Percentiles rank a stretch among this genome's conserved stretches.
Conservation (phyloP, 1,284 basidiomycete species). For the Cutaneotrichosporon arboriforme region DNA sequence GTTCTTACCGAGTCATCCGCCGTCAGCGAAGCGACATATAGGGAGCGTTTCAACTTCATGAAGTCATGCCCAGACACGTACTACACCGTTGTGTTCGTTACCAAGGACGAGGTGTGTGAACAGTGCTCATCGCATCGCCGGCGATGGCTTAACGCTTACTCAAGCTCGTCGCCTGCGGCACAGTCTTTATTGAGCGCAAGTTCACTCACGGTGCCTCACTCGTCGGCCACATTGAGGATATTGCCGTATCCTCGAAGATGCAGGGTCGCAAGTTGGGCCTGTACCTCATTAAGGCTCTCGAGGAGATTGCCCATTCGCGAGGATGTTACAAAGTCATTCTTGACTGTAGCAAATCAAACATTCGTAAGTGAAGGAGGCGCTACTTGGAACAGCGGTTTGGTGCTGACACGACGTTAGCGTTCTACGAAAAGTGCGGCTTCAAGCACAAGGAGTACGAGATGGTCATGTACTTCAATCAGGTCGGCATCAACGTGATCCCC, state of each 20-base stretch:
- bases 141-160: constrained; percentile 5
- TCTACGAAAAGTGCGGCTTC: constrained; percentile 95
- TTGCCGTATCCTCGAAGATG: constrained; percentile 78
- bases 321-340: constrained; percentile 95
- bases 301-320: constrained; percentile 64
- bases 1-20: constrained; percentile 75
- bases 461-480: constrained; percentile 53
- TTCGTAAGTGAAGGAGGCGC: constrained; percentile 57
- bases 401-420: constrained; percentile 57
- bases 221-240: constrained; percentile 96
- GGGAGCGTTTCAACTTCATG: constrained; percentile 57
- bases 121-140: too few species aligned
- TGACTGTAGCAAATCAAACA: constrained; percentile 86
- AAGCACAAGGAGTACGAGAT: constrained; percentile 84
- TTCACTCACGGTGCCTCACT: constrained; percentile 74
- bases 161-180: constrained; percentile 80
- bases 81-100: constrained; percentile 78
- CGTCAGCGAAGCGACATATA: constrained; percentile 63
- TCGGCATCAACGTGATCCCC: background rate
- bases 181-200: constrained; percentile 86
- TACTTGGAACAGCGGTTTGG: background rate
- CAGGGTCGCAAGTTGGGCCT: constrained; percentile 84
- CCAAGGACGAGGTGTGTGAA: constrained; percentile 57
- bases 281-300: constrained; percentile 78
- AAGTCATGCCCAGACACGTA: constrained; percentile 58